phyloP scores from a whole-genome alignment of 1,139 yeast species.

The Hemisphaericaspora xylanilytica region DNA sequence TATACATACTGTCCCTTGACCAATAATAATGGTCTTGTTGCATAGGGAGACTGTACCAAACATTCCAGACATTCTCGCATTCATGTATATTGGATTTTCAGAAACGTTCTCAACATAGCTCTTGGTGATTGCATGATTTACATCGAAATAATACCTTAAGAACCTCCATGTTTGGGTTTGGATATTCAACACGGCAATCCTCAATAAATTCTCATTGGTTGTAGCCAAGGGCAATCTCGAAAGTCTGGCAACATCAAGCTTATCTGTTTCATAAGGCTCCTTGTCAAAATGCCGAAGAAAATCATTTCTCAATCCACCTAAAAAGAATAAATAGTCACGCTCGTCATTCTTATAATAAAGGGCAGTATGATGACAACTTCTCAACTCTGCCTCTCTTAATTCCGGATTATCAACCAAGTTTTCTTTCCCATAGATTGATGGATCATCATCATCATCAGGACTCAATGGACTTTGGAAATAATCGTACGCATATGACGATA shows the following conservation, averaged over 20 bases:
- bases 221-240: conserved; percentile 30
- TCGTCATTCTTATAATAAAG: conserved; percentile 36
- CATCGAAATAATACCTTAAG: conserved; percentile 34
- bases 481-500: conserved; percentile 37
- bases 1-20: conserved; percentile 37
- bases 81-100: conserved; percentile 23
- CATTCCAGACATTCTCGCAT: conserved; percentile 30
- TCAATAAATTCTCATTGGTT: conserved; percentile 28
- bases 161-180: conserved; percentile 47
- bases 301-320: conserved; percentile 44
- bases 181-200: conserved; percentile 39
- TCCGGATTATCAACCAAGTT: conserved; percentile 27
- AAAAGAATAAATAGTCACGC: conserved; percentile 36
- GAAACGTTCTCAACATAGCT: conserved; percentile 23
- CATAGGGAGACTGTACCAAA: conserved; percentile 36
- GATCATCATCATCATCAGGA: conserved; percentile 32
- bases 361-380: conserved; percentile 45
- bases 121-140: conserved; percentile 24
- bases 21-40: conserved; percentile 37
- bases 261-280: conserved; percentile 29
- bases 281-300: conserved; percentile 33
- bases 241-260: conserved; percentile 38
- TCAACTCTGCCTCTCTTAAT: conserved; percentile 41
- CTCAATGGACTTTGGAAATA: conserved; percentile 28
- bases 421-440: conserved; percentile 20